These are phyloP conservation scores for Aleurites moluccanus DNA, from an alignment of 441 rosid species.

Conservation along the genomic window DNA sequence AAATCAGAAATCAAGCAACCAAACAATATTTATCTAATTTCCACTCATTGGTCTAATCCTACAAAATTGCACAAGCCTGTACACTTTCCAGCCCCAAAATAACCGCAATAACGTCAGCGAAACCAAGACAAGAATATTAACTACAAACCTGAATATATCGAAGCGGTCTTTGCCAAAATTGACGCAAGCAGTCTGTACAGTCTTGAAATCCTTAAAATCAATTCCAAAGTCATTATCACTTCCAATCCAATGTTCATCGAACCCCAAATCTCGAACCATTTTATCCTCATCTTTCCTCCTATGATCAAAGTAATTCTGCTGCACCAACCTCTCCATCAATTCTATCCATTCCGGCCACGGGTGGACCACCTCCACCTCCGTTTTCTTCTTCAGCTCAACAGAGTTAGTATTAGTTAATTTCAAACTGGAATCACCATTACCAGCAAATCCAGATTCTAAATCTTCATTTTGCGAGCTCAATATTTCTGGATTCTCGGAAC, in stretches of 20 bases:
- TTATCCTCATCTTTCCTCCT: slow-evolving; percentile 66
- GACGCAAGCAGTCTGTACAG: slow-evolving; percentile 74
- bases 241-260: slow-evolving; percentile 37
- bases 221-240: slow-evolving; percentile 34
- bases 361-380: slow-evolving; percentile 68
- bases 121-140: slow-evolving; percentile 8
- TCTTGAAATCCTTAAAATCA: slow-evolving; percentile 66
- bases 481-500: slow-evolving; percentile 8
- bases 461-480: slow-evolving; percentile 17
- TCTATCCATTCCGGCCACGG: slow-evolving; percentile 99
- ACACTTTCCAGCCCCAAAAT: background rate
- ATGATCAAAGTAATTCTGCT: slow-evolving; percentile 90
- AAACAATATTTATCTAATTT: background rate
- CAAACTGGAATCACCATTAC: background rate
- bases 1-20: background rate
- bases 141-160: slow-evolving; percentile 80
- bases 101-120: background rate
- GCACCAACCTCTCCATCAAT: slow-evolving; percentile 78
- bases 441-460: slow-evolving; percentile 2
- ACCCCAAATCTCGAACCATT: slow-evolving; percentile 57
- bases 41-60: background rate
- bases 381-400: slow-evolving; percentile 29
- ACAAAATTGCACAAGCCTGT: no score
- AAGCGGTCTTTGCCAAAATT: slow-evolving; percentile 95
- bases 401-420: slow-evolving; percentile 5